Conservation (phyloP, 805 yeast species). For the Candida dajiaensis region DNA sequence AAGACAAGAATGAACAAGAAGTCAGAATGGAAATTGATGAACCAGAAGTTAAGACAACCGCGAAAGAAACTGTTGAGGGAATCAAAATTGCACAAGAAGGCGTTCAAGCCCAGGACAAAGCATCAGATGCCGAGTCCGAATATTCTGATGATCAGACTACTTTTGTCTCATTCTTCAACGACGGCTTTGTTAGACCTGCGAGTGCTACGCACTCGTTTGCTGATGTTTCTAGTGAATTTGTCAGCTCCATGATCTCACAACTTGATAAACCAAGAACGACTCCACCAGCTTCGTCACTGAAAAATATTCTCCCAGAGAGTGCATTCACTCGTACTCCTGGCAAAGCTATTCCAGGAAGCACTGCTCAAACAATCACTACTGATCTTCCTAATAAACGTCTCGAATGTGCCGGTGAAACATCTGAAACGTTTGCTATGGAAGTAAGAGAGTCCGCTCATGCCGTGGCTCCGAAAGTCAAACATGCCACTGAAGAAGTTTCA, state of each 20-base stretch:
- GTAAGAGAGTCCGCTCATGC: not conserved
- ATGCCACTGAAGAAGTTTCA: not conserved
- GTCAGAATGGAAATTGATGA: not conserved
- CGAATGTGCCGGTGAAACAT: not conserved
- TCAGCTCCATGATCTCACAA: conserved; percentile 5
- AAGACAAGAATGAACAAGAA: not conserved
- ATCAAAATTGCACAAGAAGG: not conserved
- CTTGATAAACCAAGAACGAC: not conserved
- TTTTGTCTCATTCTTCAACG: conserved; percentile 18
- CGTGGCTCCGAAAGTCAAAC: not conserved
- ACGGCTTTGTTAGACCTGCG: not conserved
- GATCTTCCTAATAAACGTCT: not conserved
- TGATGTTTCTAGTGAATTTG: conserved; percentile 13
- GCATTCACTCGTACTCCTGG: not conserved
- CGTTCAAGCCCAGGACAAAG: not conserved
- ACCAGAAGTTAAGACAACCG: not conserved
- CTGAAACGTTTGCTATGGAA: conserved; percentile 1
- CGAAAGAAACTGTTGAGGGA: not conserved
- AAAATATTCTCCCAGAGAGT: not conserved
- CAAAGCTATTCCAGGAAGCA: not conserved
- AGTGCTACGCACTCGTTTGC: conserved; percentile 6
- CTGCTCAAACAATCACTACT: not conserved
- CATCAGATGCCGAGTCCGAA: not conserved
- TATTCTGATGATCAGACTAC: conserved; percentile 4
- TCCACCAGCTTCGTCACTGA: not conserved